A percentile compares a stretch with the other conserved stretches of the same genome.
Evolutionary conservation across 805 yeast genomes (phyloP).

Genomic region (Kazachstania viticola): DNA sequence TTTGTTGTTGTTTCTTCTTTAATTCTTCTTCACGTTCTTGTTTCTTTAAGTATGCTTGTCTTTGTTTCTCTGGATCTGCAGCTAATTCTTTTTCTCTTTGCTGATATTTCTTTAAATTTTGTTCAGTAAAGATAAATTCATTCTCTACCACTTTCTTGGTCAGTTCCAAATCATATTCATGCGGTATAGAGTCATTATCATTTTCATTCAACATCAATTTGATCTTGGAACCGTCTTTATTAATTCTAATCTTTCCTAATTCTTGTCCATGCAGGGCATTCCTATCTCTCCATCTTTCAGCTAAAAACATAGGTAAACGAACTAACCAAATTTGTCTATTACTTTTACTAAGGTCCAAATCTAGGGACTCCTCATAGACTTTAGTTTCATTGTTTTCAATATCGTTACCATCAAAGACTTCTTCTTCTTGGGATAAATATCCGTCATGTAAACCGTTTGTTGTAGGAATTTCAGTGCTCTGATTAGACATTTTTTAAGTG

Average conservation of each 20-base stretch:
- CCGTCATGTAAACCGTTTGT: slow-evolving; percentile 27
- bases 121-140: slow-evolving; percentile 80
- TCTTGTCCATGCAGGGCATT: slow-evolving; percentile 57
- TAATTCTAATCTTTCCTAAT: slow-evolving; percentile 70
- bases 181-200: slow-evolving; percentile 54
- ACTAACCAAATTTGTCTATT: slow-evolving; percentile 84
- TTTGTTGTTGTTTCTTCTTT: slow-evolving; percentile 29
- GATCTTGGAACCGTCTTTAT: slow-evolving; percentile 39
- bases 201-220: slow-evolving; percentile 45
- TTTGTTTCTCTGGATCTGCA: slow-evolving; percentile 29
- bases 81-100: slow-evolving; percentile 27
- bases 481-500: no score
- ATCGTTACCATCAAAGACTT: slow-evolving; percentile 36
- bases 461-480: slow-evolving; percentile 1
- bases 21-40: slow-evolving; percentile 27
- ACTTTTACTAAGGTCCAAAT: slow-evolving; percentile 54
- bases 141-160: slow-evolving; percentile 73
- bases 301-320: slow-evolving; percentile 75
- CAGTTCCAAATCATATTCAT: slow-evolving; percentile 69
- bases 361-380: slow-evolving; percentile 54
- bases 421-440: slow-evolving; percentile 32
- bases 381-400: slow-evolving; percentile 28
- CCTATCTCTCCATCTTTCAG: slow-evolving; percentile 66
- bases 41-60: slow-evolving; percentile 24
- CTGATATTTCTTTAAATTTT: slow-evolving; percentile 52